phyloP scores from a whole-genome alignment of 495 filamentous ascomycete species.

The Gamarada debralockiae region DNA sequence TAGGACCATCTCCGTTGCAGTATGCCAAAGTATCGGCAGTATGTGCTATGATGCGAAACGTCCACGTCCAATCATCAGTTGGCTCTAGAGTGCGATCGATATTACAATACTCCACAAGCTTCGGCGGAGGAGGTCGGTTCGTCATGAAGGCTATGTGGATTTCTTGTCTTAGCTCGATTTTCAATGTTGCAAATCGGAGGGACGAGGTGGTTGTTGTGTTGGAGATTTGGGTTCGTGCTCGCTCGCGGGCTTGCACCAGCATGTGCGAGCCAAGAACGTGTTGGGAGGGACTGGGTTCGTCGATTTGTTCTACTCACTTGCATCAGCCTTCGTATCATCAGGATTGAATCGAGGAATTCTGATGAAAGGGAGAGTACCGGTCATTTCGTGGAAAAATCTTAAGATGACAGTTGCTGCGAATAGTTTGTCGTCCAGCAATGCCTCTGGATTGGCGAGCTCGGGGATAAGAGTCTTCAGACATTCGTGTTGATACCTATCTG shows the following conservation, averaged over 20 bases:
- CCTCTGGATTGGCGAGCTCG: slow-evolving; percentile 43
- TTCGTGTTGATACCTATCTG: slow-evolving; percentile 44
- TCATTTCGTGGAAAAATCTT: slow-evolving; percentile 57
- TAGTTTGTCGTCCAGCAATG: slow-evolving; percentile 54
- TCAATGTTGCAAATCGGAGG: slow-evolving; percentile 32
- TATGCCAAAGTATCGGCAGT: slow-evolving; percentile 50
- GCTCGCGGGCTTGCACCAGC: slow-evolving; percentile 39
- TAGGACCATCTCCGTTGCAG: slow-evolving; percentile 37
- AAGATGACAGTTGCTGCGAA: slow-evolving; percentile 60
- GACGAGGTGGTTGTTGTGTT: too few relatives aligned
- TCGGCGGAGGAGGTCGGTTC: slow-evolving; percentile 38
- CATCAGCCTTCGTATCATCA: too few relatives aligned
- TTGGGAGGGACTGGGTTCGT: too few relatives aligned
- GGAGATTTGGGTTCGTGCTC: slow-evolving; percentile 28
- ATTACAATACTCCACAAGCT: slow-evolving; percentile 32
- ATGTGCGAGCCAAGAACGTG: slow-evolving; percentile 49
- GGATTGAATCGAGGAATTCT: too few relatives aligned
- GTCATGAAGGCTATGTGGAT: slow-evolving; percentile 54
- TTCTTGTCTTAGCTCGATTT: slow-evolving; percentile 54
- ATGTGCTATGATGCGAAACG: slow-evolving; percentile 49
- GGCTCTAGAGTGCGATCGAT: slow-evolving; percentile 38
- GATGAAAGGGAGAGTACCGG: slow-evolving; percentile 42
- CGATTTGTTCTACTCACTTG: too few relatives aligned
- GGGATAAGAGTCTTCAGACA: slow-evolving; percentile 48
- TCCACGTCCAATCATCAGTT: slow-evolving; percentile 45